A percentile compares a stretch with the other conserved stretches of the same genome.
Evolutionary conservation across 768 basidiomycete species (phyloP).

Genomic region (Cyclocybe cylindracea): DNA sequence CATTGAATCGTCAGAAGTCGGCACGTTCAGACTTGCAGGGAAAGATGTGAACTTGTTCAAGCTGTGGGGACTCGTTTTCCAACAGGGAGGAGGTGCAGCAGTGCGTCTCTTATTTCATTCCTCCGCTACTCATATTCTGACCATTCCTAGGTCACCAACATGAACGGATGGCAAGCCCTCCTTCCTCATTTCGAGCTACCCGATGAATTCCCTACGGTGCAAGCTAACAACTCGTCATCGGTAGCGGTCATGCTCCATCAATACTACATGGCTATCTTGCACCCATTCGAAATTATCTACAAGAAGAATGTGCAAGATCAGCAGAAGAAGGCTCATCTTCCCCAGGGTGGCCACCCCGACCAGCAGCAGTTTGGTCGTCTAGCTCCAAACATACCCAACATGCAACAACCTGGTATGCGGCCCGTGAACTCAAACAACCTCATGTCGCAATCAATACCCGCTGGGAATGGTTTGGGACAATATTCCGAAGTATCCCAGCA

Average conservation of each 20-base stretch:
- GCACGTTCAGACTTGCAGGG: constrained; percentile 68
- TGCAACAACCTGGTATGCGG: constrained; percentile 29
- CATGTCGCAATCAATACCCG: constrained; percentile 22
- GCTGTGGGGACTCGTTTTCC: constrained; percentile 63
- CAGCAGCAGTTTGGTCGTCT: constrained; percentile 27
- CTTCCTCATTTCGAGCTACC: constrained; percentile 62
- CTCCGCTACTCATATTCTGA: constrained; percentile 7
- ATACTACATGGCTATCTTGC: constrained; percentile 62
- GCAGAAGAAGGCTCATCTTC: constrained; percentile 53
- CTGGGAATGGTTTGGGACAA: constrained; percentile 23
- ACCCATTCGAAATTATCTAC: constrained; percentile 74
- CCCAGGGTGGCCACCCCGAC: constrained; percentile 33
- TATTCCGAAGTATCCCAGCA: constrained; percentile 18
- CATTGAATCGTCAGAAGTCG: constrained; percentile 65
- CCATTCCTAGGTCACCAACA: constrained; percentile 43
- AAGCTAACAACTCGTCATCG: constrained; percentile 46
- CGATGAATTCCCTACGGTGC: constrained; percentile 49
- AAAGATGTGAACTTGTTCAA: constrained; percentile 78
- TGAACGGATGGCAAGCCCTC: constrained; percentile 58
- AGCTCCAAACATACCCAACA: constrained; percentile 21
- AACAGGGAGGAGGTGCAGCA: constrained; percentile 59
- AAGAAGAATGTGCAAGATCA: constrained; percentile 61
- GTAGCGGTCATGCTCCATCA: constrained; percentile 54
- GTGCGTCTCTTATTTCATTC: constrained; percentile 40
- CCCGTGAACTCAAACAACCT: constrained; percentile 20